Conservation (phyloP, 192 early-diverging fungal genomes). For the Endogone sp. region DNA sequence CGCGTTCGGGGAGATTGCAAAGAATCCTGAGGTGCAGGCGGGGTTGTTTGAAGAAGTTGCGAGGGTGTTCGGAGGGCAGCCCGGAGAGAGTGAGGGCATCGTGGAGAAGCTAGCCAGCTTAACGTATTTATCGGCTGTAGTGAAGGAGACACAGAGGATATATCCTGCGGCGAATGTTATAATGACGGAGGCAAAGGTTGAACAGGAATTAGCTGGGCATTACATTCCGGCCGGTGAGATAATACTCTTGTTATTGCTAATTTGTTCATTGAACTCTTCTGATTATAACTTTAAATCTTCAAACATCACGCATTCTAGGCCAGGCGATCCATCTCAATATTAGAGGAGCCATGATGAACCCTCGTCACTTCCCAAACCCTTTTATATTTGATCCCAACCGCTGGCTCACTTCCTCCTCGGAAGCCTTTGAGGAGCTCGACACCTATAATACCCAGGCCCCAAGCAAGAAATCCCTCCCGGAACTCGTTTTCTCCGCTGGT, state of each 20-base stretch:
- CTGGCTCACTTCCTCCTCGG: conserved; percentile 10
- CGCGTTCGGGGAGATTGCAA: conserved; percentile 35
- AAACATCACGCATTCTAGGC: neutral
- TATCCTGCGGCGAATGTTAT: conserved; percentile 32
- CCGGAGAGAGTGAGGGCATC: conserved; percentile 7
- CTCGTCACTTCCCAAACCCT: conserved; percentile 26
- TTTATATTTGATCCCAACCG: conserved; percentile 24
- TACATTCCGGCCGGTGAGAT: conserved; percentile 15
- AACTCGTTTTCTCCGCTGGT: conserved; percentile 44
- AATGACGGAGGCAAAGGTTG: conserved; percentile 20
- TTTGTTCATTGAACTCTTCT: neutral
- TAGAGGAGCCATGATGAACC: conserved; percentile 28
- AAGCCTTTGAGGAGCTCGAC: neutral
- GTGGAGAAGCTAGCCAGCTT: conserved; percentile 23
- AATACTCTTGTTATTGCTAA: neutral
- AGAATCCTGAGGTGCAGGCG: conserved; percentile 36
- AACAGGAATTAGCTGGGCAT: conserved; percentile 15
- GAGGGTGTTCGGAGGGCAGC: conserved; percentile 20
- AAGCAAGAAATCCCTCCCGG: neutral
- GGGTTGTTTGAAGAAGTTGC: conserved; percentile 36
- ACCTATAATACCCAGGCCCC: neutral
- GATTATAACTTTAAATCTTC: neutral
- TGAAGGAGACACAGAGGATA: conserved; percentile 28
- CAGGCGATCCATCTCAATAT: conserved; percentile 30
- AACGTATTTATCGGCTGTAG: conserved; percentile 22